Conservation (phyloP, 257 asterid species). For the Solanum ossicruentum region DNA sequence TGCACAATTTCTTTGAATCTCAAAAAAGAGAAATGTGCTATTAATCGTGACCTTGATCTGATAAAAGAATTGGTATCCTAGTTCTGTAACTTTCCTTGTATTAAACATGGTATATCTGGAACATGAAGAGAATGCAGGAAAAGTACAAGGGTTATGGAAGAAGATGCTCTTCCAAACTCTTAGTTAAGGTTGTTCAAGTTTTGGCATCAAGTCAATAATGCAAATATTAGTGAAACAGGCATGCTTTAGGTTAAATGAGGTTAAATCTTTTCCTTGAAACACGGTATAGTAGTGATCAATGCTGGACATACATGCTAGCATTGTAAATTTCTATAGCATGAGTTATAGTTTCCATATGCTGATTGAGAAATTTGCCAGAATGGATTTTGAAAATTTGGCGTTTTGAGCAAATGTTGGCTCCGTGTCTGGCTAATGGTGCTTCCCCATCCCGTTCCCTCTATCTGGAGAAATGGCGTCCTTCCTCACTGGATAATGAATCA, state of each 20-base stretch:
- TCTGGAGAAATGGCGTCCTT: neutral
- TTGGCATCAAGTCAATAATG: neutral
- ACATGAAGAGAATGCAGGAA: neutral
- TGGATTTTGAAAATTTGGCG: neutral
- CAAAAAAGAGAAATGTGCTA: too few relatives aligned
- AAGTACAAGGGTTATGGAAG: neutral
- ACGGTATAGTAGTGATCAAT: neutral
- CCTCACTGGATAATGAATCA: neutral
- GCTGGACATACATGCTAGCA: neutral
- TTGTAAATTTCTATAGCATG: neutral
- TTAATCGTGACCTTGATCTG: too few relatives aligned
- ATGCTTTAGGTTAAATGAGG: neutral
- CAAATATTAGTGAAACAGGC: neutral
- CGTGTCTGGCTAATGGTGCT: neutral
- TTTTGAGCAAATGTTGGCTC: neutral
- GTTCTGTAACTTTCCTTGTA: too few relatives aligned
- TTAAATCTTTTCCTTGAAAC: neutral
- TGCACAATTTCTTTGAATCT: neutral
- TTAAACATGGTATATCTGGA: too few relatives aligned
- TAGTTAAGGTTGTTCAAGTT: neutral
- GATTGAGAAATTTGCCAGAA: neutral
- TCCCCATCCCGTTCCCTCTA: neutral
- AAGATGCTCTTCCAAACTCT: neutral
- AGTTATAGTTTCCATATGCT: neutral
- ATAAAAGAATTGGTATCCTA: too few relatives aligned